Conservation (phyloP, 2,329 filamentous ascomycete genomes). For the Calycina marina region DNA sequence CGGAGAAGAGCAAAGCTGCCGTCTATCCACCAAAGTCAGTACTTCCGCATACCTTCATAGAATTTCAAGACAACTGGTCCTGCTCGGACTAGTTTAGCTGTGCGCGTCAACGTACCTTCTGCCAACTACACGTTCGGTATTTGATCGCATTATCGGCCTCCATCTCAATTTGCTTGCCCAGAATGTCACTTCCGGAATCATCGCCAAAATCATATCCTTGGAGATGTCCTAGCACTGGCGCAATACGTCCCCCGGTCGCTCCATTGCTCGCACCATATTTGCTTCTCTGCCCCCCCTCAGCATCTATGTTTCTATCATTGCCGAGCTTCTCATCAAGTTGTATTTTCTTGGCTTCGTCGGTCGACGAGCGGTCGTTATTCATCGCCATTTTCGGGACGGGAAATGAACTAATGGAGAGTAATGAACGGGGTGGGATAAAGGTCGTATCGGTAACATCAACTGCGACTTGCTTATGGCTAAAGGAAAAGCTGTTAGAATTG, state of each 20-base stretch:
- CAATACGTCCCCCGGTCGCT: slow-evolving; percentile 15
- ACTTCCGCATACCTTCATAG: background rate
- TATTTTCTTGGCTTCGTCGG: slow-evolving; percentile 5
- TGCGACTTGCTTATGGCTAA: too few species aligned
- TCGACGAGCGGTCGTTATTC: slow-evolving; percentile 4
- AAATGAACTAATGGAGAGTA: slow-evolving; percentile 18
- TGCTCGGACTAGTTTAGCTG: too few species aligned
- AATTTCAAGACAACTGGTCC: too few species aligned
- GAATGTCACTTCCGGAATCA: slow-evolving; percentile 17
- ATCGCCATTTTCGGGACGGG: slow-evolving; percentile 22
- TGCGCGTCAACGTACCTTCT: slow-evolving; percentile 45
- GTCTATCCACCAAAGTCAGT: too few species aligned
- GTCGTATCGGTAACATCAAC: slow-evolving; percentile 11
- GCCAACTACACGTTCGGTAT: slow-evolving; percentile 88
- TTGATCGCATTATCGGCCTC: slow-evolving; percentile 72
- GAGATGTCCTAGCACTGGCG: slow-evolving; percentile 21
- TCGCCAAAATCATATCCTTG: slow-evolving; percentile 14
- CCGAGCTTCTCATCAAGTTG: slow-evolving; percentile 2
- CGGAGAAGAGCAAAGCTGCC: slow-evolving; percentile 76
- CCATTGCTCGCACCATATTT: slow-evolving; percentile 6
- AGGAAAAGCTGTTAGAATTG: too few species aligned
- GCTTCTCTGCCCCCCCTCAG: slow-evolving; percentile 2
- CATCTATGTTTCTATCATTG: slow-evolving; percentile 6
- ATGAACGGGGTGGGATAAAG: slow-evolving; percentile 8
- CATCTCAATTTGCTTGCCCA: slow-evolving; percentile 55